phyloP scores from a whole-genome alignment of 23 red algal species.

The Gracilaria domingensis region DNA sequence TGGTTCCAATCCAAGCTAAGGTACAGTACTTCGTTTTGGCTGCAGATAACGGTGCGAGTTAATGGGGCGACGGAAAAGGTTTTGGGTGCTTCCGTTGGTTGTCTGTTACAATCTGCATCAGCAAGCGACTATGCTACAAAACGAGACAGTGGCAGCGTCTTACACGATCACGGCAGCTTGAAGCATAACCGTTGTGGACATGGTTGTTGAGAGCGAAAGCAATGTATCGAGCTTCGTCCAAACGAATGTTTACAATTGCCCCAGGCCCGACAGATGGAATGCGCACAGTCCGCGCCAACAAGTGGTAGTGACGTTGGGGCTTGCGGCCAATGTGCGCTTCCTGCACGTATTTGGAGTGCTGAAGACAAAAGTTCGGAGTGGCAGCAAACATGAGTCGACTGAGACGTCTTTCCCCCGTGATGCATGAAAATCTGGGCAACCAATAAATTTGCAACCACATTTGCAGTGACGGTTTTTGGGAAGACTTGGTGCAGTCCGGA shows the following conservation, averaged over 20 bases:
- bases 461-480: not conserved
- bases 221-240: not conserved
- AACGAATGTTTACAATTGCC: not conserved
- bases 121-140: not conserved
- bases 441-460: slow-evolving; percentile 13
- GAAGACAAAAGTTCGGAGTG: no score
- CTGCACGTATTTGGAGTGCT: no score
- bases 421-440: not conserved
- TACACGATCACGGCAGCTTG: not conserved
- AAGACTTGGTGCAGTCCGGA: not conserved
- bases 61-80: not conserved
- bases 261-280: not conserved
- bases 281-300: not conserved
- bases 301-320: not conserved
- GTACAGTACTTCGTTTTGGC: not conserved
- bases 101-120: not conserved
- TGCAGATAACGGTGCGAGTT: not conserved
- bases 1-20: not conserved
- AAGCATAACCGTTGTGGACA: not conserved
- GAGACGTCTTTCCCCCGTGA: not conserved
- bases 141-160: not conserved
- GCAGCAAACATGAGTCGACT: not conserved
- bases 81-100: not conserved
- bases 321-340: not conserved
- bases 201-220: not conserved